Base-by-base conservation (phyloP, 345 rosid genomes). In the Gossypium arboreum region DNA sequence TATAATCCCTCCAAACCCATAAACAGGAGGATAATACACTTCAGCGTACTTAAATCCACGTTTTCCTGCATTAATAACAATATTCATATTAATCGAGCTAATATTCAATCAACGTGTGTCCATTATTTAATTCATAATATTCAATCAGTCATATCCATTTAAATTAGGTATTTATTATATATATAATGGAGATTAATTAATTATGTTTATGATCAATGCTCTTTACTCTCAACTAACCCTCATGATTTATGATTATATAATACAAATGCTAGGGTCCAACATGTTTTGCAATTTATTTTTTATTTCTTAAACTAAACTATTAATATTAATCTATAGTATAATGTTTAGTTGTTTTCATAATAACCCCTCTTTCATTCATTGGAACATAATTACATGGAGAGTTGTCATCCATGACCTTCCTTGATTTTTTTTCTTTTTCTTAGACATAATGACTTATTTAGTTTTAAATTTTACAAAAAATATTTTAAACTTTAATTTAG, bases 1-100 rank as follows among this genome's bases (percentile, higher is more conserved):
- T 5, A 34, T 5, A 34, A 1, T 0, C 0, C 1, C 7, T 34
- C 7, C 0, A 4, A 5, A 5, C 1, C 0, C 1, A 34, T 5
- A 34, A 34, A 34, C 0, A 34, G 0, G 41, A 34, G 7, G 1
- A 5, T 5, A 34, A 34, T 1, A 5, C 7, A 1, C 0, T 34
- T 34, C 7, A 34, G 0, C 7, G 1, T 1, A 34, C 0, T 34
- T 7, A 34, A 34, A 34, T 0, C 0, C 7, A 34, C 41, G 0
- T 5, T 0, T 5, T 34, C 1, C 1, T 34, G 0, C 41, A 1
- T 34, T 34, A 0, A 34, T 1, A 34, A 34, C 41, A 34, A 34
- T 34, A 5, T 0, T 5, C 1, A 34, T 34, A 34, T 34, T 1
- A 34, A 5, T 34, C 7, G 41, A 34, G 0, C 1, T 34, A 34